Evolutionary conservation across 192 early-diverging fungal genomes (phyloP), one percentile per base, ranked within the genome.

Genomic region (Neocallimastix lanati): DNA sequence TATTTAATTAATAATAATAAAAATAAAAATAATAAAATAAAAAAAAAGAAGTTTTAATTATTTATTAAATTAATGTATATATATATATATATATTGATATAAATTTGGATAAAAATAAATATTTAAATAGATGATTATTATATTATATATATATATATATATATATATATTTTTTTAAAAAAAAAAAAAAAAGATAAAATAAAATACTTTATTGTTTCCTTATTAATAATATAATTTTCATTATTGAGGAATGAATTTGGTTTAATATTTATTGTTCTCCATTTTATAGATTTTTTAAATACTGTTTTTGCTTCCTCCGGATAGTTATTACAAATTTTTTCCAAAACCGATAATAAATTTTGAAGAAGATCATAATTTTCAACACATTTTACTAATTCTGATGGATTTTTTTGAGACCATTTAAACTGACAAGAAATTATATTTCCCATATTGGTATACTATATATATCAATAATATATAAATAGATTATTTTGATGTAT

Each of bases 361-460:
- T 76, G 79, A 40, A 79, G 79, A 79, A 79, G 50, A 29, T 79
- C 50, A 40, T 79, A 77, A 77, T 79, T 79, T 40, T 79, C 28
- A 7, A 77, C 79, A 29, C 79, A 67, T 67, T 67, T 67, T 67
- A 67, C 25, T n/a, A 67, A 67, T n/a, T 67, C 50, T 25, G 21
- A 67, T 27, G 25, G 25, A 67, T 67, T 67, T 67, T 67, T 25
- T 11, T 67, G 50, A 25, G 50, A 67, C 50, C 50, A 67, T 67
- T 67, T 67, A 67, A 67, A 67, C 7, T 67, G 50, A n/a, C 50
- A 67, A 21, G 50, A 67, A n/a, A 67, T 67, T 21, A 67, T 9
- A 67, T 67, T 67, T 67, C 50, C 50, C 50, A 67, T 67, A n/a
- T 67, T 67, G 37, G 15, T 38, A 38, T 38, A 13, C 15, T 38